Conservation (phyloP, 2,329 filamentous ascomycete species). For the Salinomyces thailandicus region DNA sequence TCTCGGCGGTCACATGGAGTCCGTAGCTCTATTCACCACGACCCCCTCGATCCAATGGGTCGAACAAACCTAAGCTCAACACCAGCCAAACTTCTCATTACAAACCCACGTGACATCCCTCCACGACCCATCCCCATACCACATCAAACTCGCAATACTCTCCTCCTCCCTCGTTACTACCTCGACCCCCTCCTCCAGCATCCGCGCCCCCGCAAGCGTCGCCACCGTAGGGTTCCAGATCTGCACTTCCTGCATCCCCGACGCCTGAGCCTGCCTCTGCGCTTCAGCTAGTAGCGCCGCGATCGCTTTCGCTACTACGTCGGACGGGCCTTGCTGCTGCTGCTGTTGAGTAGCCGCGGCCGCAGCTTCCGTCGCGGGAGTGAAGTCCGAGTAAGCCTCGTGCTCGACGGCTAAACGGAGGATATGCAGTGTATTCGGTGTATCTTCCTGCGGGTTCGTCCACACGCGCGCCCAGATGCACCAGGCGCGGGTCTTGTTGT, state of each 20-base stretch:
- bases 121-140: conserved; percentile 49
- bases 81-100: conserved; percentile 73
- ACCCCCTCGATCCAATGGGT: too few species aligned
- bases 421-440: conserved; percentile 58
- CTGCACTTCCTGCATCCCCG: conserved; percentile 60
- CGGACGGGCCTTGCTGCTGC: conserved; percentile 7
- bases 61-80: too few species aligned
- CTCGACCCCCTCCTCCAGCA: conserved; percentile 38
- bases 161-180: conserved; percentile 50
- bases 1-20: too few species aligned
- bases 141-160: conserved; percentile 62
- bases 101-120: conserved; percentile 57
- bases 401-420: conserved; percentile 59
- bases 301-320: conserved; percentile 40
- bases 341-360: too few species aligned
- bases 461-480: conserved; percentile 61
- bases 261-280: conserved; percentile 58
- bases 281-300: conserved; percentile 56
- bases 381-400: conserved; percentile 10
- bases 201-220: conserved; percentile 32
- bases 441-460: conserved; percentile 43
- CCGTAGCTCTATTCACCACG: too few species aligned
- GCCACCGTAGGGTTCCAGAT: conserved; percentile 69
- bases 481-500: conserved; percentile 50
- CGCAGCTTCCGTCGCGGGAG: conserved; percentile 15